Evolutionary conservation across 192 early-diverging fungal species (phyloP).

Genomic region (Umbelopsis isabellina): DNA sequence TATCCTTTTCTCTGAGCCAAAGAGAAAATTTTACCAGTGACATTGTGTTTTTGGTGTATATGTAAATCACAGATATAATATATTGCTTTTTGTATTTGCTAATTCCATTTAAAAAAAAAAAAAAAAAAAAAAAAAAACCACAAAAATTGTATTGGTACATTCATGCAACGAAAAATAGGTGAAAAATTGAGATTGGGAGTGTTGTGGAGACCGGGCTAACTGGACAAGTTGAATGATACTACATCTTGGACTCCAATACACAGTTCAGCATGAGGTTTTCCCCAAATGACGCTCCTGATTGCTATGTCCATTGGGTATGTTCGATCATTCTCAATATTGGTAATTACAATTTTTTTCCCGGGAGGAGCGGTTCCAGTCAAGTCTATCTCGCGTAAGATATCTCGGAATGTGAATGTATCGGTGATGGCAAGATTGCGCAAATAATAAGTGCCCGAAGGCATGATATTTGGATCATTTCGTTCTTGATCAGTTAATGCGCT

Average conservation of each 20-base stretch:
- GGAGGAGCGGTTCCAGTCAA: slow-evolving; percentile 34
- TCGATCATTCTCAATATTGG: slow-evolving; percentile 30
- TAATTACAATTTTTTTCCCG: slow-evolving; percentile 42
- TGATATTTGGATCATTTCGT: slow-evolving; percentile 7
- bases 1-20: too few species aligned
- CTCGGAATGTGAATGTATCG: slow-evolving; percentile 36
- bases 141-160: slow-evolving; percentile 2
- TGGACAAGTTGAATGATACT: slow-evolving; percentile 11
- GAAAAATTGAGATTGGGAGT: background rate
- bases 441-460: slow-evolving; percentile 27
- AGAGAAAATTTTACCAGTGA: too few species aligned
- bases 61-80: too few species aligned
- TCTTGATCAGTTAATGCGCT: slow-evolving; percentile 5
- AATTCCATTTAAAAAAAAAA: background rate
- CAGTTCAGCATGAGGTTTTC: slow-evolving; percentile 30
- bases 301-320: slow-evolving; percentile 39
- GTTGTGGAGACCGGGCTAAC: background rate
- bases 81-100: too few species aligned
- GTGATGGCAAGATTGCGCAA: slow-evolving; percentile 41
- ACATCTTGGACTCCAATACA: slow-evolving; percentile 25
- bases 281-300: slow-evolving; percentile 35
- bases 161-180: background rate
- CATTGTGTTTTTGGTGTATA: too few species aligned
- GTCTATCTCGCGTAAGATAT: slow-evolving; percentile 36
- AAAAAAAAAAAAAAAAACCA: background rate